These are phyloP conservation scores for Dalbergia oliveri DNA, from an alignment of 306 rosid genomes.

Conservation along the genomic window DNA sequence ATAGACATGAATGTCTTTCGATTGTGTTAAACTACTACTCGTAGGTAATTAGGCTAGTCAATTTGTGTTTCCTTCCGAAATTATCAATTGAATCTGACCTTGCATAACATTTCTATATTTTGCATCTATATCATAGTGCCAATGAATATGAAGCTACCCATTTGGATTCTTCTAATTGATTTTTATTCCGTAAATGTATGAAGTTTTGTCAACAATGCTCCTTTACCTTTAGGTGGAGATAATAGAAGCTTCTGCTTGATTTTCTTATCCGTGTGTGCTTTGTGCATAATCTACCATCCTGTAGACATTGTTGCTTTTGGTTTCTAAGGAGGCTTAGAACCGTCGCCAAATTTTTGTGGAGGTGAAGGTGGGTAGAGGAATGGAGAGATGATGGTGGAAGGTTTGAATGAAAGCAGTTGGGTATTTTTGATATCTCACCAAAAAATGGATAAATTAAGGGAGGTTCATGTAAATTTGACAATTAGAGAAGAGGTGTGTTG, in stretches of 20 bases:
- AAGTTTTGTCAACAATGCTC: not conserved
- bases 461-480: too few species aligned
- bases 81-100: not conserved
- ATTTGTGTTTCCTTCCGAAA: constrained; percentile 8
- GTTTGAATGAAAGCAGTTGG: too few species aligned
- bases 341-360: not conserved
- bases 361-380: too few species aligned
- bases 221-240: not conserved
- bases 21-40: not conserved
- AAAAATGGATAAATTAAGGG: too few species aligned
- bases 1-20: not conserved
- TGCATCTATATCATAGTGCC: not conserved
- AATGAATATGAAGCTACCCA: not conserved
- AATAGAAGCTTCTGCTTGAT: constrained; percentile 5
- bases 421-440: too few species aligned
- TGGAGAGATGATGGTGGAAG: too few species aligned
- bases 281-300: not conserved
- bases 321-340: constrained; percentile 15
- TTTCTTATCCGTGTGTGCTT: too few species aligned
- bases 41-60: not conserved
- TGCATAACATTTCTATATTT: not conserved
- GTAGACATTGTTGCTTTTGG: constrained; percentile 7
- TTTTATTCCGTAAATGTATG: constrained; percentile 22
- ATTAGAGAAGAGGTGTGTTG: too few species aligned
- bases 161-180: constrained; percentile 2